Conservation (phyloP, 78 protist species). For the Monocercomonoides exilis region DNA sequence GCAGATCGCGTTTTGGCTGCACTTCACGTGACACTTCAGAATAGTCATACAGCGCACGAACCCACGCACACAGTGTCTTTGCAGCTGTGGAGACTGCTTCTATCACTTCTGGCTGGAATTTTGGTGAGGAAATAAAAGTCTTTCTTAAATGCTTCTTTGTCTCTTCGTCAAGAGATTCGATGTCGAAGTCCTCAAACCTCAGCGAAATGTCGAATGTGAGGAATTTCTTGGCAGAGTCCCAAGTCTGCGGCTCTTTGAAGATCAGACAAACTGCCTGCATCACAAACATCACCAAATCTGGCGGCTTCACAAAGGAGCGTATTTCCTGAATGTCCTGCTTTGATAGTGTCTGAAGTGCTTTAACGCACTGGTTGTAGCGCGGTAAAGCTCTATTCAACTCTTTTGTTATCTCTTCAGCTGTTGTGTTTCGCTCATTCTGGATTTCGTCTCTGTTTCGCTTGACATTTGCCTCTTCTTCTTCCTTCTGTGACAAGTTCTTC, state of each 20-base stretch:
- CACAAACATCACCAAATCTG: slow-evolving; percentile 29
- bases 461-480: too few species aligned
- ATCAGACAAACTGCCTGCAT: slow-evolving; percentile 30
- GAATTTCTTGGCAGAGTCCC: slow-evolving; percentile 30
- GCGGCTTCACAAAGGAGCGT: slow-evolving; percentile 22
- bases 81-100: slow-evolving; percentile 36
- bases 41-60: slow-evolving; percentile 46
- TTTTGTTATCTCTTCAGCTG: neutral
- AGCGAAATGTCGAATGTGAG: neutral
- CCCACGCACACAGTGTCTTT: slow-evolving; percentile 57
- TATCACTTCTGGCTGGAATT: slow-evolving; percentile 40
- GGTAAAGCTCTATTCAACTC: slow-evolving; percentile 38
- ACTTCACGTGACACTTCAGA: slow-evolving; percentile 42
- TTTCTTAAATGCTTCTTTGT: neutral
- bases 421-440: too few species aligned
- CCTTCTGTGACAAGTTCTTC: too few species aligned
- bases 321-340: slow-evolving; percentile 6
- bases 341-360: slow-evolving; percentile 8
- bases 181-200: neutral
- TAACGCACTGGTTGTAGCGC: neutral
- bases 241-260: slow-evolving; percentile 10
- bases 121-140: neutral
- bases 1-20: slow-evolving; percentile 36
- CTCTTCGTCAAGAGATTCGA: neutral
- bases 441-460: too few species aligned